Conservation (phyloP, 768 basidiomycete genomes). For the Boletus rubroflammeus region DNA sequence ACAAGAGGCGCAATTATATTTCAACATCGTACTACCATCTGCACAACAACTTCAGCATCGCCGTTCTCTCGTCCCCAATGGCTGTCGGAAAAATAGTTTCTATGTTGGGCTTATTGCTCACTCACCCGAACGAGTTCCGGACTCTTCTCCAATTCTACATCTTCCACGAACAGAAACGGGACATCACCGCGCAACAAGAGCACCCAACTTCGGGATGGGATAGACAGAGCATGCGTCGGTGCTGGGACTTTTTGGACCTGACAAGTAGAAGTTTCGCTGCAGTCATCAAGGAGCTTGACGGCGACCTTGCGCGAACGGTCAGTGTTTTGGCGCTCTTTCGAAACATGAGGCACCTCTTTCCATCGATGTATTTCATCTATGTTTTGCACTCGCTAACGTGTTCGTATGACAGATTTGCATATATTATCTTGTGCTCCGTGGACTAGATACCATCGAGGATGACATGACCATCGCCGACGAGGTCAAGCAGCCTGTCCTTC, state of each 20-base stretch:
- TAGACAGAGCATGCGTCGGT: slow-evolving; percentile 78
- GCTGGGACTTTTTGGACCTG: slow-evolving; percentile 85
- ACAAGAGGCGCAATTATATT: background rate
- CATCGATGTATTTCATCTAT: background rate
- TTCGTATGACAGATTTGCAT: slow-evolving; percentile 69
- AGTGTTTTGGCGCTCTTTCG: slow-evolving; percentile 32
- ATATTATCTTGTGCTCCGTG: slow-evolving; percentile 92
- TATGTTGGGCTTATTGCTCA: slow-evolving; percentile 65
- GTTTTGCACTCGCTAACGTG: background rate
- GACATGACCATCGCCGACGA: slow-evolving; percentile 93
- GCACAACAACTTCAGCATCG: background rate
- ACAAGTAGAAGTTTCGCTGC: slow-evolving; percentile 89
- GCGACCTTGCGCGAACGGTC: slow-evolving; percentile 89
- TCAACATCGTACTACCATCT: background rate
- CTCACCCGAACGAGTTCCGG: slow-evolving; percentile 81
- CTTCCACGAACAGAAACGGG: slow-evolving; percentile 77
- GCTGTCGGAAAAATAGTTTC: slow-evolving; percentile 51
- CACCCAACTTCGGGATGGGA: slow-evolving; percentile 84
- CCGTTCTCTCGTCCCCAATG: slow-evolving; percentile 7
- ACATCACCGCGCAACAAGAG: slow-evolving; percentile 73
- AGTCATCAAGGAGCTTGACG: slow-evolving; percentile 95
- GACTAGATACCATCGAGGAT: slow-evolving; percentile 96
- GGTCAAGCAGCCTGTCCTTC: slow-evolving; percentile 81
- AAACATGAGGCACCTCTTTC: background rate
- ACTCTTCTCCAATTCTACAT: slow-evolving; percentile 79